Percentiles rank a stretch among this genome's conserved stretches.
phyloP scores from a whole-genome alignment of 2,329 filamentous ascomycete species.

The Colletotrichum higginsianum region DNA sequence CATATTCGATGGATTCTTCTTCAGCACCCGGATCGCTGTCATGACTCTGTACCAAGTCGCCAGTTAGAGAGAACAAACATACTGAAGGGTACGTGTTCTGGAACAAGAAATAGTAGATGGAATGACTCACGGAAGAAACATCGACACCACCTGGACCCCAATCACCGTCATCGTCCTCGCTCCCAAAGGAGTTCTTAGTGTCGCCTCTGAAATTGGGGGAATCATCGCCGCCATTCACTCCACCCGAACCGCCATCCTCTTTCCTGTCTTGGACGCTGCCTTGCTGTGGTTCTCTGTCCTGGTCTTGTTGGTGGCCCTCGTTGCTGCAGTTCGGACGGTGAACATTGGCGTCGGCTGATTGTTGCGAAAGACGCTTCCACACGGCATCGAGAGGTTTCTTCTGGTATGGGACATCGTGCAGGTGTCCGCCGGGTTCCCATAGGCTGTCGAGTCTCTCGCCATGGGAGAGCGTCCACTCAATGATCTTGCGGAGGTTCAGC shows the following conservation, averaged over 20 bases:
- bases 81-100: too few relatives aligned
- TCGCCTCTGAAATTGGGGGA: too few relatives aligned
- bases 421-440: not conserved
- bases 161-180: not conserved
- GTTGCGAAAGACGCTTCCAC: not conserved
- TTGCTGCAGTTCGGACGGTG: not conserved
- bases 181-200: too few relatives aligned
- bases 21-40: not conserved
- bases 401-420: not conserved
- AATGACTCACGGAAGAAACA: not conserved
- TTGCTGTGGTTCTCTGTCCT: not conserved
- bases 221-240: too few relatives aligned
- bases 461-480: not conserved
- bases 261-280: not conserved
- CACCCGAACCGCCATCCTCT: not conserved
- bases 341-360: not conserved
- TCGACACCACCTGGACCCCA: not conserved
- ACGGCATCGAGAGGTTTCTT: not conserved
- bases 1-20: not conserved
- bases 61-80: not conserved
- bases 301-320: not conserved
- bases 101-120: not conserved
- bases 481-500: not conserved
- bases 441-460: not conserved
- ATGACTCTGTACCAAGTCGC: not conserved